Conservation (phyloP, 768 basidiomycete genomes). For the Strobilomyces confusus region DNA sequence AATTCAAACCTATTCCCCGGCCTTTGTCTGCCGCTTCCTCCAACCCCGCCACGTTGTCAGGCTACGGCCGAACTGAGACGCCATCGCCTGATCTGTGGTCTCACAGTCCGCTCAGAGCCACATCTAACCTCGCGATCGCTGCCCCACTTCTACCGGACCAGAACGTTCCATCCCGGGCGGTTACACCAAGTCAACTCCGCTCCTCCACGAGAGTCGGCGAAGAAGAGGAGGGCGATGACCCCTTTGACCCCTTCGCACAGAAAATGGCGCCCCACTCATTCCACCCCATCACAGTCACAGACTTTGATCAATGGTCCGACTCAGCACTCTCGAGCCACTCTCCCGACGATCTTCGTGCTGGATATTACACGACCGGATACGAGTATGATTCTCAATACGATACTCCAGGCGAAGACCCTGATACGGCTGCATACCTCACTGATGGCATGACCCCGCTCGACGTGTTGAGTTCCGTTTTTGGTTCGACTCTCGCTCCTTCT, state of each 20-base stretch:
- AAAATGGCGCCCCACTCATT: conserved; percentile 46
- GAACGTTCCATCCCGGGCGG: conserved; percentile 44
- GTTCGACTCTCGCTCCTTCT: conserved; percentile 80
- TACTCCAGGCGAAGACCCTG: conserved; percentile 39
- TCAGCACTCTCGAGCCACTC: conserved; percentile 51
- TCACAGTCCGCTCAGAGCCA: conserved; percentile 60
- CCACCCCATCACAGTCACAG: conserved; percentile 59
- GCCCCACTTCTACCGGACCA: conserved; percentile 82
- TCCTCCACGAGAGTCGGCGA: conserved; percentile 58
- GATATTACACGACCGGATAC: conserved; percentile 28
- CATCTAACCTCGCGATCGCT: conserved; percentile 87
- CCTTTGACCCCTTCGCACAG: conserved; percentile 72
- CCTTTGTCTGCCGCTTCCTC: conserved; percentile 70
- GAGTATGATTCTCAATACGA: conserved; percentile 33
- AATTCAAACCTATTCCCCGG: conserved; percentile 81
- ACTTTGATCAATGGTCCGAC: conserved; percentile 59
- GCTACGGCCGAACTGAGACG: conserved; percentile 60
- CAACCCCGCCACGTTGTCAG: conserved; percentile 46
- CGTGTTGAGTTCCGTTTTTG: conserved; percentile 91
- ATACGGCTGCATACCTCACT: conserved; percentile 59
- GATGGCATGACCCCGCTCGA: conserved; percentile 98
- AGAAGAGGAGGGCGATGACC: conserved; percentile 76
- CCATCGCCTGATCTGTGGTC: conserved; percentile 92
- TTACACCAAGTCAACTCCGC: conserved; percentile 69
- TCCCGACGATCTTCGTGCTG: conserved; percentile 44